These are phyloP conservation scores for Bipolaris sorokiniana DNA, from an alignment of 2,329 filamentous ascomycete genomes.

Conservation along the genomic window DNA sequence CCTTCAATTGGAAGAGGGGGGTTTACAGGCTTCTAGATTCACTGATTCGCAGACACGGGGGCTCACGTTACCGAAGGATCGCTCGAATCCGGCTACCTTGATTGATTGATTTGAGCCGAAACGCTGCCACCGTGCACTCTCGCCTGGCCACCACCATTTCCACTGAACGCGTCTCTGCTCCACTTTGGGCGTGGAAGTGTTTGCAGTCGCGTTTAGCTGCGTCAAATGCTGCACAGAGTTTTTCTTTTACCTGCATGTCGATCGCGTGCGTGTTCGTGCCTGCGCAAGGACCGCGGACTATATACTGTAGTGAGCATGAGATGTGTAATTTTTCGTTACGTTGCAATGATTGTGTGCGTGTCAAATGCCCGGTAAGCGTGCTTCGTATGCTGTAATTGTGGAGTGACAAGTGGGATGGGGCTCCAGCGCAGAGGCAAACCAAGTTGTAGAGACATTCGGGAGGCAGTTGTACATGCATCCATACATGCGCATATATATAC, in stretches of 20 bases:
- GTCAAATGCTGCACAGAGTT: constrained; percentile 33
- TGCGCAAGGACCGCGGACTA: constrained; percentile 7
- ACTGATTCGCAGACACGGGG: neutral
- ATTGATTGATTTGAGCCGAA: constrained; percentile 23
- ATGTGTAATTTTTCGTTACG: constrained; percentile 8
- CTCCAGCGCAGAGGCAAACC: too few species aligned
- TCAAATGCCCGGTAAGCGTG: too few species aligned
- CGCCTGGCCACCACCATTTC: constrained; percentile 22
- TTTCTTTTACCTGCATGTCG: constrained; percentile 40
- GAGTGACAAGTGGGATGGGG: too few species aligned
- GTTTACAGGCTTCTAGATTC: neutral
- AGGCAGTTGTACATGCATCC: too few species aligned
- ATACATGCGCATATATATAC: too few species aligned
- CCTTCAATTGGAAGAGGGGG: neutral
- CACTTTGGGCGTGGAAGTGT: constrained; percentile 23
- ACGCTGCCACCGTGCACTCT: constrained; percentile 31
- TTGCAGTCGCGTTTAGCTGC: constrained; percentile 21
- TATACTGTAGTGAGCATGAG: neutral
- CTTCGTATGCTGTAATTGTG: too few species aligned
- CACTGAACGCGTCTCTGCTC: constrained; percentile 43
- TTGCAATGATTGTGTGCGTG: too few species aligned
- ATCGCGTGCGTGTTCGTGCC: constrained; percentile 16
- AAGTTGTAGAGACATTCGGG: too few species aligned
- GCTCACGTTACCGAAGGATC: constrained; percentile 12
- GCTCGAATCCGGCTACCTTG: constrained; percentile 13